phyloP scores from a whole-genome alignment of 257 asterid species.

The Salvia splendens region DNA sequence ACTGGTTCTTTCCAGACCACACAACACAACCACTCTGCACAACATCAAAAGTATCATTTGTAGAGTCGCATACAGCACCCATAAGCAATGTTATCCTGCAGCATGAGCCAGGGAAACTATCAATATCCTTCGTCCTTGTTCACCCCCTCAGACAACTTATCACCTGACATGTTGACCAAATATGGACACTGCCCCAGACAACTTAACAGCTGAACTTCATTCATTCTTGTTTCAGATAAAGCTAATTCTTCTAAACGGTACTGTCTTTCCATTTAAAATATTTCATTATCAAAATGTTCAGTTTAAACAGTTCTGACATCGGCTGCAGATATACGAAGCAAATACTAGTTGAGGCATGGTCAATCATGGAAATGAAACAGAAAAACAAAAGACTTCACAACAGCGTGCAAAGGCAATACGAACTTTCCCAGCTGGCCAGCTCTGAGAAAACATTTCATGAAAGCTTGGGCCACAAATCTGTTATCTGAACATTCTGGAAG shows the following conservation, averaged over 20 bases:
- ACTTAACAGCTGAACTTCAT: conserved; percentile 25
- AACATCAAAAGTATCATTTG: conserved; percentile 3
- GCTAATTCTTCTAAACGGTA: conserved; percentile 24
- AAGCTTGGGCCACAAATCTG: conserved; percentile 20
- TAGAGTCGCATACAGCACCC: conserved; percentile 8
- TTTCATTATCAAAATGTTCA: conserved; percentile 14
- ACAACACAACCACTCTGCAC: conserved; percentile 1
- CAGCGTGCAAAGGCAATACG: conserved; percentile 4
- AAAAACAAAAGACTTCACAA: conserved; percentile 21
- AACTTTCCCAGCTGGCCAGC: conserved; percentile 11
- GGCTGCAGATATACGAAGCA: conserved; percentile 17
- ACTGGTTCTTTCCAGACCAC: background rate
- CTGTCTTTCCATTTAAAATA: conserved; percentile 11
- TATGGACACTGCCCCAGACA: conserved; percentile 26
- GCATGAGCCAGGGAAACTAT: background rate
- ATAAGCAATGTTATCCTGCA: conserved; percentile 12
- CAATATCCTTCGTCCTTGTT: conserved; percentile 14
- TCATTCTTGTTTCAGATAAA: conserved; percentile 22
- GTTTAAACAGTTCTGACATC: conserved; percentile 15
- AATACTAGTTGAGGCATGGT: conserved; percentile 20
- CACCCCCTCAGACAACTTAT: conserved; percentile 23
- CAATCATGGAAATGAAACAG: conserved; percentile 8
- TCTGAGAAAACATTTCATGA: background rate
- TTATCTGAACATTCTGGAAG: conserved; percentile 25
- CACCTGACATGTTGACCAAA: conserved; percentile 10